These are phyloP conservation scores for Starmera amethionina DNA, from an alignment of 805 yeast species.

Conservation along the genomic window DNA sequence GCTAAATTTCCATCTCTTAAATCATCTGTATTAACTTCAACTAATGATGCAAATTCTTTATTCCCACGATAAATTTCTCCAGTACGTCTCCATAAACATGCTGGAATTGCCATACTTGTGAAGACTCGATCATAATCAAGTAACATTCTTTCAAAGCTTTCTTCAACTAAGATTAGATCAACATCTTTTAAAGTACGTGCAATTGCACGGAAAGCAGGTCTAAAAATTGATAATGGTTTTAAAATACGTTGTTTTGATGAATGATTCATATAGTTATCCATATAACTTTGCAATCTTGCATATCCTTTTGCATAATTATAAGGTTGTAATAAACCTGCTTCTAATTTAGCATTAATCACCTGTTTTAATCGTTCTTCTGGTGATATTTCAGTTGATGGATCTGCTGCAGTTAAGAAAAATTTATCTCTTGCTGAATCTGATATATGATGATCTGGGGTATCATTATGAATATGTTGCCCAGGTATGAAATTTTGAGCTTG, in stretches of 20 bases:
- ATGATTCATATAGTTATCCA: slow-evolving; percentile 87
- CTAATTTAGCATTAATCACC: slow-evolving; percentile 88
- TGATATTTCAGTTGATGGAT: slow-evolving; percentile 87
- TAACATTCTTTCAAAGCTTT: slow-evolving; percentile 87
- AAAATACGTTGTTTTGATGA: slow-evolving; percentile 77
- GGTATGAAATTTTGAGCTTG: slow-evolving; percentile 5
- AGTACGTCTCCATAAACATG: slow-evolving; percentile 94
- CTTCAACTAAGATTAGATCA: slow-evolving; percentile 87
- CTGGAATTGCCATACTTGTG: slow-evolving; percentile 96
- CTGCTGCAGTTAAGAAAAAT: slow-evolving; percentile 93
- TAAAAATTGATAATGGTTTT: slow-evolving; percentile 72
- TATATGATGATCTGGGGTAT: slow-evolving; percentile 8
- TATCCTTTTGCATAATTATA: slow-evolving; percentile 92
- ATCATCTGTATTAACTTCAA: slow-evolving; percentile 84
- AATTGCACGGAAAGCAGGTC: slow-evolving; percentile 91
- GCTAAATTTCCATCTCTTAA: slow-evolving; percentile 87
- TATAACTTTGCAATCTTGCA: slow-evolving; percentile 77
- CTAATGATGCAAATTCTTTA: slow-evolving; percentile 90
- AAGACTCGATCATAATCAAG: slow-evolving; percentile 90
- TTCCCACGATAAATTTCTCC: slow-evolving; percentile 95
- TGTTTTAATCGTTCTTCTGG: slow-evolving; percentile 91
- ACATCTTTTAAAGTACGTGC: slow-evolving; percentile 86
- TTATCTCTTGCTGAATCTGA: slow-evolving; percentile 80
- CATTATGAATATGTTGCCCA: slow-evolving; percentile 5
- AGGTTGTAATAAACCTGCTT: slow-evolving; percentile 88